Base-by-base conservation (phyloP, 2,329 filamentous ascomycete species). In the Cladosporium sp. region DNA sequence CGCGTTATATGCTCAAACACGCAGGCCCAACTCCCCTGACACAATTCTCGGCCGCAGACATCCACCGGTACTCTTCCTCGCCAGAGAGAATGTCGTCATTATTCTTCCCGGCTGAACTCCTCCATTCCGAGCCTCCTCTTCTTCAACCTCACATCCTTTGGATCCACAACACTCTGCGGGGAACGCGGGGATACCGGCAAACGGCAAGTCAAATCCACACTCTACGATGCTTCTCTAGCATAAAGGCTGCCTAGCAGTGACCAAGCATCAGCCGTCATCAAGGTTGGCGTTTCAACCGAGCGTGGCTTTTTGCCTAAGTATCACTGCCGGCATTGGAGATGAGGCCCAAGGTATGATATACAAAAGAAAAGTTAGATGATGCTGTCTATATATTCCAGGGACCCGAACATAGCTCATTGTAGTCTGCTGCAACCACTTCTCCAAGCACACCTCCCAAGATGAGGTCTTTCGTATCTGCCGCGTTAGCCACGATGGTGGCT, bases 251-350 rank as follows among this genome's bases (percentile, higher is more conserved):
- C 58, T 51, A 51, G 32, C 34, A 23, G 6, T 10, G 16, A 46
- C 18, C 23, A 61, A 61, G 58, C 58, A 51, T 51, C 25, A n/a
- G 21, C 30, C 32, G 46, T 61, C 28, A 36, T 49, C 28, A 28
- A 11, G 8, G 21, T 21, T 18, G 43, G 43, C 58, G 39, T 25
- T 26, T 28, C 25, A 49, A 16, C 23, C 26, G 39, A n/a, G 23
- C 43, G 58, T 53, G 58, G 58, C 58, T 61, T 61, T 60, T 61
- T 61, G 58, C 58, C 58, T 61, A 61, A 60, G 43, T 60, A 34
- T 46, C 25, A 51, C 51, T n/a, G 11, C 32, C 30, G 36, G 36
- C 36, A 58, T 26, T 46, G 34, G 32, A 18, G 2, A 16, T n/a
- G 23, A 14, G n/a, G 13, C 36, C 13, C 21, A 21, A 16, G 3